Percentiles rank a stretch among this genome's conserved stretches.
Evolutionary conservation across 2,329 filamentous ascomycete genomes (phyloP).

Genomic region (Trichoderma sp.): DNA sequence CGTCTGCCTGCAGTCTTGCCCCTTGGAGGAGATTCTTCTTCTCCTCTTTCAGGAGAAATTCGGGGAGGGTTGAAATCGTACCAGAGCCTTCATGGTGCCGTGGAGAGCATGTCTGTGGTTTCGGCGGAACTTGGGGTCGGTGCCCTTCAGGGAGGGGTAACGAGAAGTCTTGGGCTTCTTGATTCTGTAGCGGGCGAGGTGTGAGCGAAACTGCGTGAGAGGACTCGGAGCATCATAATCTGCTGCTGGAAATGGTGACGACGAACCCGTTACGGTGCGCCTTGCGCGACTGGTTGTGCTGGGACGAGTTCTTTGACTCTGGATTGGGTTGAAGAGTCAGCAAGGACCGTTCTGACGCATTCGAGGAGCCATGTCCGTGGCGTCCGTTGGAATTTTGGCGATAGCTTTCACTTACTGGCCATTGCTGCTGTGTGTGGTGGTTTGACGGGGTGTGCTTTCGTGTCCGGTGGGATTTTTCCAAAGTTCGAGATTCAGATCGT

Average conservation of each 20-base stretch:
- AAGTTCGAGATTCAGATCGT: slow-evolving; percentile 24
- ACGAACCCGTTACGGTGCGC: slow-evolving; percentile 98
- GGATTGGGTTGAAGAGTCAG: slow-evolving; percentile 34
- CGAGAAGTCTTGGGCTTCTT: slow-evolving; percentile 99
- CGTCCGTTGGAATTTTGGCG: neutral
- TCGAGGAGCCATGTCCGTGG: too few relatives aligned
- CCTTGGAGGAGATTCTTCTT: neutral
- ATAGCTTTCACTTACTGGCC: slow-evolving; percentile 13
- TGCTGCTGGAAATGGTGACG: slow-evolving; percentile 42
- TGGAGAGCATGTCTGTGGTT: slow-evolving; percentile 99
- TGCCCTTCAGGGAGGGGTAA: slow-evolving; percentile 98
- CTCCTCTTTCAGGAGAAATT: neutral
- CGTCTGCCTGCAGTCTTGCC: neutral
- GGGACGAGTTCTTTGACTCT: slow-evolving; percentile 99
- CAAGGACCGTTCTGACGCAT: neutral
- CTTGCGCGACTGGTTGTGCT: slow-evolving; percentile 98
- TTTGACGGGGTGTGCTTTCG: neutral
- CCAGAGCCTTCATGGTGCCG: slow-evolving; percentile 96
- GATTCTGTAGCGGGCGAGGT: slow-evolving; percentile 65
- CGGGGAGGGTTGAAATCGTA: slow-evolving; percentile 54
- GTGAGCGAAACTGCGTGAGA: neutral
- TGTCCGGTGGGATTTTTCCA: slow-evolving; percentile 22
- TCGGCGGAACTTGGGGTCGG: slow-evolving; percentile 99
- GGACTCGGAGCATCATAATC: neutral
- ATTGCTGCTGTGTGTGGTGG: slow-evolving; percentile 12